Evolutionary conservation across 225 moss, liverwort and hornwort genomes (phyloP).

Genomic region (Physcomitrium patens): DNA sequence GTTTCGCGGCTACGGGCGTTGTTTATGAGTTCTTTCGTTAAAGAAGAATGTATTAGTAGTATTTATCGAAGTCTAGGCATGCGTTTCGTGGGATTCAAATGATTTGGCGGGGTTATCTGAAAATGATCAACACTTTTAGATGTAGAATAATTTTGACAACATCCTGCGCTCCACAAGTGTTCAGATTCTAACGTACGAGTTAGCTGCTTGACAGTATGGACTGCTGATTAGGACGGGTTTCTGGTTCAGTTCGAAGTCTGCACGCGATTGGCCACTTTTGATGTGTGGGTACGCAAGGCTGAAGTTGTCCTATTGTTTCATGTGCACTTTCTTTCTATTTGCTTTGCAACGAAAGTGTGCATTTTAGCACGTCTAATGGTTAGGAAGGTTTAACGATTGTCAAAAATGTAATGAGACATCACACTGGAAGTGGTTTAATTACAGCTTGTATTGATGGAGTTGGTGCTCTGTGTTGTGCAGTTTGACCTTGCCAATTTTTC

Average conservation of each 20-base stretch:
- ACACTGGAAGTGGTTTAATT: not conserved
- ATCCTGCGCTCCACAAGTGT: not conserved
- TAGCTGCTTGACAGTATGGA: conserved; percentile 61
- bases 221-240: conserved; percentile 74
- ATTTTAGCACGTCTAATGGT: not conserved
- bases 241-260: conserved; percentile 78
- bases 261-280: conserved; percentile 79
- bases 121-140: not conserved
- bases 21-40: not conserved
- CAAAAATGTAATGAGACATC: not conserved
- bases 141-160: not conserved
- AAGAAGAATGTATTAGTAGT: not conserved
- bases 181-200: conserved; percentile 7
- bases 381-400: not conserved
- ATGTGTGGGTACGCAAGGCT: conserved; percentile 67
- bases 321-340: not conserved
- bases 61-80: not conserved
- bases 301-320: not conserved
- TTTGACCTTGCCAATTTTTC: conserved; percentile 65
- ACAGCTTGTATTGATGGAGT: not conserved
- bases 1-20: not conserved
- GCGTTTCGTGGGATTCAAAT: not conserved
- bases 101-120: not conserved
- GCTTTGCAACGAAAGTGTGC: not conserved
- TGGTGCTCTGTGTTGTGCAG: conserved; percentile 43